Percentiles rank a stretch among this genome's conserved stretches.
These are phyloP conservation scores for Musa balbisiana DNA, from an alignment of 202 grass and related monocot species.

Conservation along the genomic window DNA sequence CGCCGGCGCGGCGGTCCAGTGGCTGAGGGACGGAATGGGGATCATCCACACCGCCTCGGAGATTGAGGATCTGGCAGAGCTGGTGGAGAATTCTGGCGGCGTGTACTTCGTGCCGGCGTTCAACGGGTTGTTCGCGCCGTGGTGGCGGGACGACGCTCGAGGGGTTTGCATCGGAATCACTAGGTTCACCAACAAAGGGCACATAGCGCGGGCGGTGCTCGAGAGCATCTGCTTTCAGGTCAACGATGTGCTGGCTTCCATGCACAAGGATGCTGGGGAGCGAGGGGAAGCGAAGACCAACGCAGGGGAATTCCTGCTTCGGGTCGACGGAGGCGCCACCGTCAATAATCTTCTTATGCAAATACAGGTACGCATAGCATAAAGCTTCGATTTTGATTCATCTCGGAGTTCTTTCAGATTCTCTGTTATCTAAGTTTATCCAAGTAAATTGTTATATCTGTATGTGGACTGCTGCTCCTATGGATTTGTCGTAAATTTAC, in stretches of 20 bases:
- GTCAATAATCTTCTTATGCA: constrained; percentile 91
- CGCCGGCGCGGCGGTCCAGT: constrained; percentile 86
- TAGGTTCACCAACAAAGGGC: constrained; percentile 62
- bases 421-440: background rate
- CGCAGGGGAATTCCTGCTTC: constrained; percentile 58
- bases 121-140: constrained; percentile 81
- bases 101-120: constrained; percentile 90
- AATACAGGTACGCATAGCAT: constrained; percentile 42
- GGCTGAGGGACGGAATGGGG: constrained; percentile 80
- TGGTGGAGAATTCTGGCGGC: constrained; percentile 61
- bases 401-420: too few species aligned
- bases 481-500: too few species aligned
- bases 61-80: constrained; percentile 56
- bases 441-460: too few species aligned
- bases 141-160: constrained; percentile 88
- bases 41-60: constrained; percentile 49
- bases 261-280: constrained; percentile 80
- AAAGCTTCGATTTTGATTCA: too few species aligned
- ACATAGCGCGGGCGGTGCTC: constrained; percentile 70
- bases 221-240: constrained; percentile 98
- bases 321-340: constrained; percentile 85
- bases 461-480: too few species aligned
- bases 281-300: constrained; percentile 37
- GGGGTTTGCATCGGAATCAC: constrained; percentile 78
- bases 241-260: constrained; percentile 80